A percentile compares a stretch with the other conserved stretches of the same genome.
Evolutionary conservation across 2,329 filamentous ascomycete species (phyloP).

Genomic region (Rosellinia necatrix): DNA sequence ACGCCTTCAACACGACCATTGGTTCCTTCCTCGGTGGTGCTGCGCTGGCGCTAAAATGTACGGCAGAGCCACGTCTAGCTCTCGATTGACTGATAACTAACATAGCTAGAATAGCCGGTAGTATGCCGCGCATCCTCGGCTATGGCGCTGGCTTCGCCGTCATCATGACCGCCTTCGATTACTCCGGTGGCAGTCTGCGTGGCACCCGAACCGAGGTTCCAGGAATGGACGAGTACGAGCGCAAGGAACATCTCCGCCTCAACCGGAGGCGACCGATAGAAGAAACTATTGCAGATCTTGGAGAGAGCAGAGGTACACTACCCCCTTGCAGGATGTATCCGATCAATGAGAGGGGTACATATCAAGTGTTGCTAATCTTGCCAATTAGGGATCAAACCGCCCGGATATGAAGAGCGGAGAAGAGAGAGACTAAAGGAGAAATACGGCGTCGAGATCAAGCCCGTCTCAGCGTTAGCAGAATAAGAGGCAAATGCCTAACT

Average conservation of each 20-base stretch:
- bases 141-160: constrained; percentile 62
- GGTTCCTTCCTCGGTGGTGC: constrained; percentile 78
- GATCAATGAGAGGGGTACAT: not conserved
- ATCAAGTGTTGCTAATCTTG: not conserved
- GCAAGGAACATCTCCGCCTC: constrained; percentile 75
- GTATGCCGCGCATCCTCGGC: constrained; percentile 66
- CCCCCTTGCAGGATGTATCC: not conserved
- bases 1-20: constrained; percentile 73
- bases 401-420: constrained; percentile 84
- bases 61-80: constrained; percentile 36
- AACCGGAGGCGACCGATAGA: constrained; percentile 75
- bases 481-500: constrained; percentile 25
- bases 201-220: constrained; percentile 55
- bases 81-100: constrained; percentile 11
- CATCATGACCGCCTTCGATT: constrained; percentile 63
- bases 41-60: constrained; percentile 75
- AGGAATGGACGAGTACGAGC: constrained; percentile 72
- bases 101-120: constrained; percentile 52
- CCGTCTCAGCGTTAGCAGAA: constrained; percentile 59
- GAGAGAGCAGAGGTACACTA: constrained; percentile 77
- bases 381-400: constrained; percentile 71
- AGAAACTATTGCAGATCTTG: constrained; percentile 80
- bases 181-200: constrained; percentile 61
- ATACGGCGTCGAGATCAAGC: constrained; percentile 84
- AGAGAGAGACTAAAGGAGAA: constrained; percentile 80